Base-by-base conservation (phyloP, 352 stramenopile genomes). In the Thalassiosira allenii region DNA sequence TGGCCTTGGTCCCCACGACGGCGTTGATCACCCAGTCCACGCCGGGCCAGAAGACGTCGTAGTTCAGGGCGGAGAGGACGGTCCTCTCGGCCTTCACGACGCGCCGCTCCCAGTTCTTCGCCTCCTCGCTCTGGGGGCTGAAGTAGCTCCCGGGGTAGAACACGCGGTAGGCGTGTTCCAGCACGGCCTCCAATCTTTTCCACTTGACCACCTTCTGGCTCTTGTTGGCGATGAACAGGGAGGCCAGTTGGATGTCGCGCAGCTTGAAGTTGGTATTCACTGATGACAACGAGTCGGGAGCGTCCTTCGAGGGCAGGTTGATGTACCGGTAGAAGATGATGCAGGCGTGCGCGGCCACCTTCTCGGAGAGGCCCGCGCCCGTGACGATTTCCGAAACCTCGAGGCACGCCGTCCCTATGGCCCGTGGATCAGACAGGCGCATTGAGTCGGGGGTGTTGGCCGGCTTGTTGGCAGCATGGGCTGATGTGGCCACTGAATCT, bases 291-390 rank as follows among this genome's bases (percentile, higher is more conserved):
- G 32, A 11, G 32, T 32, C 52, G 27, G 29, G 47, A 8, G 32
- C 33, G 33, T 51, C 27, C n/a, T n/a, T n/a, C n/a, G n/a, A n/a
- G 5, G 41, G 67, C 22, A 90, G 63, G 22, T 84, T 89, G 25
- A 87, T 77, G 67, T 91, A 94, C 14, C 90, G 84, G 70, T 93
- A 94, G 27, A 94, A 82, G 64, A 94, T 89, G 11, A 93, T 80
- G 29, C 72, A 83, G 5, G 90, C 88, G 75, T 93, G 88, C 4
- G 81, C 86, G 11, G 79, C 83, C 3, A 91, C 77, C 37, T 73
- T 83, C 37, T 78, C 79, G 6, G 72, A 74, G 4, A 91, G 44
- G 1, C 79, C 79, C 12, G 83, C 47, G 17, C 62, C 69, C n/a
- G 70, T 73, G 14, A 85, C 65, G 52, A 93, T 93, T 25, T 92